Evolutionary conservation across 371 early-diverging fungal genomes (phyloP).

Genomic region (Capniomyces stellatus): DNA sequence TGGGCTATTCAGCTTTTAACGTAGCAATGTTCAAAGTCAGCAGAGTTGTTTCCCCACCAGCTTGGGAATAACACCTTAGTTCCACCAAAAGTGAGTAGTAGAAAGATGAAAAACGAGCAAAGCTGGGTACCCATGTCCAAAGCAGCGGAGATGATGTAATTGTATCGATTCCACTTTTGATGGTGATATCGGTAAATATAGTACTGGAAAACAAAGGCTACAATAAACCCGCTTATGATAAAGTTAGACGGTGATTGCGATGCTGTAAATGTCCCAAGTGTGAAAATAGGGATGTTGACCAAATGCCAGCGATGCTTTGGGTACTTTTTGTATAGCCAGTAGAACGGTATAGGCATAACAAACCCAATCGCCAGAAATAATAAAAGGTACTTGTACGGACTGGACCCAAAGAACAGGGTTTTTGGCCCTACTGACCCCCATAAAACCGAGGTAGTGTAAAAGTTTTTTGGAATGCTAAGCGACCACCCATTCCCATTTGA

Average conservation of each 20-base stretch:
- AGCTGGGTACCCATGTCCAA: slow-evolving; percentile 31
- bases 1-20: background rate
- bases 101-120: slow-evolving; percentile 1
- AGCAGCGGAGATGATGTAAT: slow-evolving; percentile 40
- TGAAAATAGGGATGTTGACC: slow-evolving; percentile 36
- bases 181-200: slow-evolving; percentile 24
- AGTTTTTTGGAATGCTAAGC: slow-evolving; percentile 2
- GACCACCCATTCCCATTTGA: background rate
- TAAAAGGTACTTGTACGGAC: slow-evolving; percentile 26
- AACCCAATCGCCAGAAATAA: slow-evolving; percentile 36
- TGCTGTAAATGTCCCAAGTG: slow-evolving; percentile 25
- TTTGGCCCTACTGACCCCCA: slow-evolving; percentile 41
- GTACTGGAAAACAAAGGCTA: slow-evolving; percentile 38
- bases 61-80: background rate
- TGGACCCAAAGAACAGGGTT: slow-evolving; percentile 29
- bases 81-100: background rate
- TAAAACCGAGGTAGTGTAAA: slow-evolving; percentile 33
- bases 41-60: slow-evolving; percentile 6
- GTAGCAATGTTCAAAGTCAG: background rate
- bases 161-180: slow-evolving; percentile 40
- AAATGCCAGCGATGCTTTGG: slow-evolving; percentile 26
- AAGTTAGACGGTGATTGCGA: slow-evolving; percentile 15
- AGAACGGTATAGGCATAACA: slow-evolving; percentile 32
- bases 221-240: slow-evolving; percentile 31
- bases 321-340: slow-evolving; percentile 10